A percentile compares a stretch with the other conserved stretches of the same genome.
These are phyloP conservation scores for Lentinus brumalis DNA, from an alignment of 768 basidiomycete genomes.

Conservation along the genomic window DNA sequence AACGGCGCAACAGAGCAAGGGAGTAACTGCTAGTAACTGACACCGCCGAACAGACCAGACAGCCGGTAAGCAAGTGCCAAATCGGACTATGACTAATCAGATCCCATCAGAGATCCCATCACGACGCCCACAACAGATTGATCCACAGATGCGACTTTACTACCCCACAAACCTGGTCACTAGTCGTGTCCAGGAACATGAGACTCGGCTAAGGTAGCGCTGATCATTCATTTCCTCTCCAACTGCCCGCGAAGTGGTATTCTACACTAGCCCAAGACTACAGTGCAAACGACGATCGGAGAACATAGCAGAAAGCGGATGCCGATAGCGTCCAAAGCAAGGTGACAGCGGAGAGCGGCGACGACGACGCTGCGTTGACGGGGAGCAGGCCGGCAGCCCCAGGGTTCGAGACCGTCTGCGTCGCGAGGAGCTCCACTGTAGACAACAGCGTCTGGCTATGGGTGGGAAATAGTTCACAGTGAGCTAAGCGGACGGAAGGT, in stretches of 20 bases:
- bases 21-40: too few species aligned
- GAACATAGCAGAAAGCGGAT: conserved; percentile 6
- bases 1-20: too few species aligned
- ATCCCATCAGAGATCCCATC: too few species aligned
- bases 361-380: conserved; percentile 18
- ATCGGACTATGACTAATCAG: too few species aligned
- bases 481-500: not conserved
- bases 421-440: conserved; percentile 21
- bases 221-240: conserved; percentile 4
- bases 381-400: conserved; percentile 27
- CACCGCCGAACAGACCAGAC: too few species aligned
- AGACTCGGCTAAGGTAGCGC: not conserved
- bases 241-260: not conserved
- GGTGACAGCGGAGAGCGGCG: not conserved
- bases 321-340: not conserved
- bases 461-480: not conserved
- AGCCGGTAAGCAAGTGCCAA: too few species aligned
- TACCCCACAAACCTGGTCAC: too few species aligned
- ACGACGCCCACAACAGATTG: too few species aligned
- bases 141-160: too few species aligned
- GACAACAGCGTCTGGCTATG: conserved; percentile 21
- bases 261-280: not conserved
- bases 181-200: too few species aligned
- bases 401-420: conserved; percentile 11
- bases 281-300: not conserved